Conservation (phyloP, 805 yeast genomes). For the Spathaspora hagerdaliae region DNA sequence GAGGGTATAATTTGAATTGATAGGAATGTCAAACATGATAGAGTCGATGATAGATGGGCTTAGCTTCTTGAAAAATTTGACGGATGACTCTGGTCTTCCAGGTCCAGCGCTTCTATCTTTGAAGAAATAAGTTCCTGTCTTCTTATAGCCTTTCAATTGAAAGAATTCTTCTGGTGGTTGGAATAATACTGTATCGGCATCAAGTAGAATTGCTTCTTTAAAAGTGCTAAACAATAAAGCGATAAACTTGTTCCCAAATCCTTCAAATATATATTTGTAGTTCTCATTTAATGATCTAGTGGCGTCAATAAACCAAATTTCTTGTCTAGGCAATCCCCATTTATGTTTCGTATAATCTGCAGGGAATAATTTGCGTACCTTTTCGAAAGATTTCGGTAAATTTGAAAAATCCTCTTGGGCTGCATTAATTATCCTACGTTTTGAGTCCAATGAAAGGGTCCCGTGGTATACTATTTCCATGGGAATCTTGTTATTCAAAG, state of each 20-base stretch:
- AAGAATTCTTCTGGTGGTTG: conserved; percentile 16
- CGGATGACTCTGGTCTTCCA: background rate
- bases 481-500: conserved; percentile 26
- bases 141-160: conserved; percentile 8
- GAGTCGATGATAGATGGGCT: conserved; percentile 20
- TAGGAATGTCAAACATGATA: conserved; percentile 28
- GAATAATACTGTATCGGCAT: conserved; percentile 36
- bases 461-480: conserved; percentile 29
- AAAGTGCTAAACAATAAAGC: conserved; percentile 31
- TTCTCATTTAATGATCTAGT: conserved; percentile 13
- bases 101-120: conserved; percentile 9
- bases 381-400: conserved; percentile 17
- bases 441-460: conserved; percentile 21
- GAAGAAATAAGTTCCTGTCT: conserved; percentile 12
- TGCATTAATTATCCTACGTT: conserved; percentile 8
- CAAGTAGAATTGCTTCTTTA: conserved; percentile 27
- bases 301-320: conserved; percentile 20
- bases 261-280: conserved; percentile 16
- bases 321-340: conserved; percentile 21
- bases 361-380: conserved; percentile 13
- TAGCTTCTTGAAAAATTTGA: conserved; percentile 15
- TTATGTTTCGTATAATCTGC: conserved; percentile 8
- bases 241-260: conserved; percentile 29
- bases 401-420: conserved; percentile 10
- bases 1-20: conserved; percentile 26